Evolutionary conservation across 495 filamentous ascomycete genomes (phyloP), one percentile per base, ranked within the genome.

Genomic region (Aspergillus funiculosus): DNA sequence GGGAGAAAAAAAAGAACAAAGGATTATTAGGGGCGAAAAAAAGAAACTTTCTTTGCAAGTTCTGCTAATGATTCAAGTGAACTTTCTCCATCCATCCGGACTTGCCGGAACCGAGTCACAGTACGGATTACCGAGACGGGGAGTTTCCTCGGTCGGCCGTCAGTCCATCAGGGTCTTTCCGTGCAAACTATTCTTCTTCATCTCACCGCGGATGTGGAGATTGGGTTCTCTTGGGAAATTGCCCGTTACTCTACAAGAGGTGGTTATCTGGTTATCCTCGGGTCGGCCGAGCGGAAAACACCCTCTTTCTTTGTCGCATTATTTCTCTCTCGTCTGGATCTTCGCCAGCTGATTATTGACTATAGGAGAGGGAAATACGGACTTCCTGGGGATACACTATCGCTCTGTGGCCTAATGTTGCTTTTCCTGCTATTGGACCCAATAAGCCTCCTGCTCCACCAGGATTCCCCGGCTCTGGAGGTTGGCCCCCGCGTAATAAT

Each of bases 201-300:
- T 39, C 36, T 22, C 36, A 39, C 9, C 14, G 28, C 28, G 10
- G 28, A 30, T 9, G 14, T 13, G 28, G 10, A 4, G 10, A 4
- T 30, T 11, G 28, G 28, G 9, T 4, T 11, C 27, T 5, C 35
- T 31, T 32, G 34, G 17, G 22, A 13, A n/a, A 15, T 28, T 15
- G 28, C 28, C 30, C 18, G 29, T 36, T 21, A 24, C 22, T 32
- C 26, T 8, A 25, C 19, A 22, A 8, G 20, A 4, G 20, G 39
- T 13, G 6, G 5, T n/a, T 9, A 18, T 14, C 3, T 20, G 26
- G 22, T 14, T 39, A 29, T 14, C 18, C 20, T 40, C 41, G 35
- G 48, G 11, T 46, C 48, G 48, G 48, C 48, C 36, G 48, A 51
- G 48, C 42, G 48, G 48, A 51, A 37, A 26, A 9, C 26, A 9